Evolutionary conservation across 2,329 filamentous ascomycete species (phyloP), one percentile per base, ranked within the genome.

Genomic region (Colletotrichum euphorbiae): DNA sequence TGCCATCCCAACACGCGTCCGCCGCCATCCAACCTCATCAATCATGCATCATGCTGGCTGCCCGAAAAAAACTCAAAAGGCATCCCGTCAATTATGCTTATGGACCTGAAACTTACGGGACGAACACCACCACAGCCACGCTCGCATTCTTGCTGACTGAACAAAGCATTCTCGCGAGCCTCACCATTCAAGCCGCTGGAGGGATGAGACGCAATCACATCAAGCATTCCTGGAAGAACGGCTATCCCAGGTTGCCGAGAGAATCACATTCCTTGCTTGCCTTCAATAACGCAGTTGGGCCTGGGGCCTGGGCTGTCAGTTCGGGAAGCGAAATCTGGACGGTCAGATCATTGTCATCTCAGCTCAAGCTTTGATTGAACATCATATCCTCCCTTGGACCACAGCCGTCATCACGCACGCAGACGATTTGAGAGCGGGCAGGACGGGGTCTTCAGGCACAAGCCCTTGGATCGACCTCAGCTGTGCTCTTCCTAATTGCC

Each of bases 151-250:
- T 17, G 33, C 52, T 13, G 12, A 38, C 19, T 17, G n/a, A 50
- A 42, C 40, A 66, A 40, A 42, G 50, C 36, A 55, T 55, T 42
- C 31, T 31, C 31, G 11, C 11, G 12, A 59, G 38, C 6, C 28
- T 15, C 38, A 7, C 12, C 31, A n/a, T 28, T 38, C 11, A 13
- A 40, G 38, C 61, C 31, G 21, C 55, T 46, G 15, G 21, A 46
- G 51, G 38, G 19, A 45, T 15, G 45, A 33, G 45, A 46, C 31
- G n/a, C 28, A 58, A 64, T 67, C 58, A 52, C 60, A 57, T 8
- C 11, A 52, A 46, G 21, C 60, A 64, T 67, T 64, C 60, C 62
- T 28, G 28, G 4, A 28, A 28, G 6, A 28, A 28, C 28, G 28
- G 11, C 21, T 31, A 19, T 17, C 42, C 24, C 15, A 38, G 13